Evolutionary conservation across 805 yeast genomes (phyloP), one percentile per base, ranked within the genome.

Genomic region (Candida nitratophila): DNA sequence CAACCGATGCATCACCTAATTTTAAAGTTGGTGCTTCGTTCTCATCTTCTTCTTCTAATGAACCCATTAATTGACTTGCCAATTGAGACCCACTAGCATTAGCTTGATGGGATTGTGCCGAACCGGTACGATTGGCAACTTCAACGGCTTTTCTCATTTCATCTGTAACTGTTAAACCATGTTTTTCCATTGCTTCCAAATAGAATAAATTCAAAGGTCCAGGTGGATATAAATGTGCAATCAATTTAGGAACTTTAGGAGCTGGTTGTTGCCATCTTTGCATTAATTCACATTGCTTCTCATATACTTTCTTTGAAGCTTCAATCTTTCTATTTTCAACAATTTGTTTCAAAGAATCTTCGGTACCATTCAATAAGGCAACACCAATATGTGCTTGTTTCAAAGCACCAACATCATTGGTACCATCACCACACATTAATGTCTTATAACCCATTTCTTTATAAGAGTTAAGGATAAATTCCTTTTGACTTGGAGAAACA

Each of bases 361-460:
- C 96, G 45, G 99, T 90, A 68, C 98, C 99, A 59, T 93, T 93
- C 63, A 93, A 75, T 54, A 93, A 71, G n/a, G 99, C 99, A 61
- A 93, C 86, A 72, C 99, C 99, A 59, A 93, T 84, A 60, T 93
- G 96, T 2, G 99, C 98, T 70, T 93, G 98, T 65, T 93, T 93
- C 68, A 93, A 77, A 44, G 99, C 99, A 66, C 99, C 99, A 41
- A 93, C 99, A 72, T 93, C 99, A 61, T 93, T 93, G n/a, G 99
- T 93, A 68, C 99, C 99, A 68, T 93, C 99, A 73, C 99, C 99
- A 68, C 99, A 93, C 99, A 93, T 93, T 56, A 93, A 75, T 21
- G 98, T 93, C 59, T 79, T 84, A 67, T 91, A 93, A 22, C 96
- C 96, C 62, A 87, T 75, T 49, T 79, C 82, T 64, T 91, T 93